Conservation (phyloP, 257 asterid genomes). For the Fraxinus anomala region DNA sequence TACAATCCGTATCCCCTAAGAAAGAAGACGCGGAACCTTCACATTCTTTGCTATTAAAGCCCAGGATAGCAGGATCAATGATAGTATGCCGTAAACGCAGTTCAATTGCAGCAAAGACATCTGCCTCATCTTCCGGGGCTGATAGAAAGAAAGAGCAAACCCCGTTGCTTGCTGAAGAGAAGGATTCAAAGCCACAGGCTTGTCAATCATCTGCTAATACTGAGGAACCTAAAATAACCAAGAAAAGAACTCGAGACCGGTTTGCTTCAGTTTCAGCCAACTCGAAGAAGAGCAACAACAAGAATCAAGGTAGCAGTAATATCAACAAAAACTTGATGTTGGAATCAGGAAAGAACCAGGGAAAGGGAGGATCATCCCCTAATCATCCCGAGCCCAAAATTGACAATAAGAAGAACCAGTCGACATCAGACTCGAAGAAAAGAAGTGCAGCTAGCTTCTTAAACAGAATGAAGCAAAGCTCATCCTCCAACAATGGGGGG, state of each 20-base stretch:
- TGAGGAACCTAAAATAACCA: conserved; percentile 62
- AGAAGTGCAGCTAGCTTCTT: conserved; percentile 64
- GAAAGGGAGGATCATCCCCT: conserved; percentile 46
- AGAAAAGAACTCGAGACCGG: conserved; percentile 61
- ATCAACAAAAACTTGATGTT: conserved; percentile 30
- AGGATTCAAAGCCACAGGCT: conserved; percentile 30
- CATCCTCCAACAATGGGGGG: conserved; percentile 51
- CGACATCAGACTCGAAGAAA: conserved; percentile 54
- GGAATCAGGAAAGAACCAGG: conserved; percentile 39
- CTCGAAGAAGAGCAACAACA: conserved; percentile 47
- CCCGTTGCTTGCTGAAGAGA: conserved; percentile 30
- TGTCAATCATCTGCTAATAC: conserved; percentile 34
- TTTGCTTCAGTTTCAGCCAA: conserved; percentile 39
- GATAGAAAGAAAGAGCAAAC: conserved; percentile 54
- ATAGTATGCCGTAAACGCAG: conserved; percentile 74
- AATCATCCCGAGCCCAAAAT: conserved; percentile 39
- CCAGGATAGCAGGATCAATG: conserved; percentile 56
- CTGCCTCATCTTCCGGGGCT: conserved; percentile 47
- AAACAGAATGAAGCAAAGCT: conserved; percentile 61
- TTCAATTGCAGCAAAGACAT: conserved; percentile 57
- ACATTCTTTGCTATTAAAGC: conserved; percentile 48
- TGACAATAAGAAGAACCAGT: conserved; percentile 46
- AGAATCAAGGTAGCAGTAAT: conserved; percentile 35
- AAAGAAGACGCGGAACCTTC: conserved; percentile 52
- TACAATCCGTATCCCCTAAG: conserved; percentile 48